Evolutionary conservation across 2,329 filamentous ascomycete genomes (phyloP).

Genomic region (Xylariaceae sp.): DNA sequence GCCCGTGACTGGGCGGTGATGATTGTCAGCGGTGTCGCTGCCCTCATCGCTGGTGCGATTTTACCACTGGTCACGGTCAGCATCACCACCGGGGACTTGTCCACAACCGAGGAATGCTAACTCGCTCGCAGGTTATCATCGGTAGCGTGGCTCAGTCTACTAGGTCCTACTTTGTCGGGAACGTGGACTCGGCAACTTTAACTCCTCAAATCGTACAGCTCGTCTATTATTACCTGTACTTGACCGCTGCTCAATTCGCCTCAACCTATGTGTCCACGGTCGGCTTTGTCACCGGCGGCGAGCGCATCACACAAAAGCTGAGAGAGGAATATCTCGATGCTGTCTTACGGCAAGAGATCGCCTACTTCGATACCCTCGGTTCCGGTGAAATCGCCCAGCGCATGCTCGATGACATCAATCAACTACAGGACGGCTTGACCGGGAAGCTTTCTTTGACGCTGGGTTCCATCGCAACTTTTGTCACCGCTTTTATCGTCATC

Average conservation of each 20-base stretch:
- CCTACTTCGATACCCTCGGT: slow-evolving; percentile 23
- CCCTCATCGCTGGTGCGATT: background rate
- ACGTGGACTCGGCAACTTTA: background rate
- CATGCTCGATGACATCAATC: slow-evolving; percentile 38
- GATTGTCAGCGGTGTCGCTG: background rate
- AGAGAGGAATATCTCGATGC: slow-evolving; percentile 20
- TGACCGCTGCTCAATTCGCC: slow-evolving; percentile 17
- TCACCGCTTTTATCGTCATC: slow-evolving; percentile 46
- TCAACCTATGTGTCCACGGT: slow-evolving; percentile 16
- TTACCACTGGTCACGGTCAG: background rate
- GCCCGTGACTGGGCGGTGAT: background rate
- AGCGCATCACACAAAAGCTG: slow-evolving; percentile 16
- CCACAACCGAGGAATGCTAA: background rate
- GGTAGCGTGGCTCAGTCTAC: background rate
- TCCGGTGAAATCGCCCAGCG: slow-evolving; percentile 20
- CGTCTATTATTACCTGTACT: slow-evolving; percentile 18
- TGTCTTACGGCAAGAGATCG: slow-evolving; percentile 25
- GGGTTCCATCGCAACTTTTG: slow-evolving; percentile 46
- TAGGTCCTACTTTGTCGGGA: background rate
- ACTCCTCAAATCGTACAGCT: background rate
- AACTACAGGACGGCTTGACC: slow-evolving; percentile 59
- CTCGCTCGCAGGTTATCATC: background rate
- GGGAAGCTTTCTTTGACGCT: slow-evolving; percentile 53
- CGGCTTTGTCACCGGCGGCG: slow-evolving; percentile 21
- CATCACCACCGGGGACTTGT: background rate